Evolutionary conservation across 371 early-diverging fungal species (phyloP), one percentile per base, ranked within the genome.

Genomic region (Mortierella sp.): DNA sequence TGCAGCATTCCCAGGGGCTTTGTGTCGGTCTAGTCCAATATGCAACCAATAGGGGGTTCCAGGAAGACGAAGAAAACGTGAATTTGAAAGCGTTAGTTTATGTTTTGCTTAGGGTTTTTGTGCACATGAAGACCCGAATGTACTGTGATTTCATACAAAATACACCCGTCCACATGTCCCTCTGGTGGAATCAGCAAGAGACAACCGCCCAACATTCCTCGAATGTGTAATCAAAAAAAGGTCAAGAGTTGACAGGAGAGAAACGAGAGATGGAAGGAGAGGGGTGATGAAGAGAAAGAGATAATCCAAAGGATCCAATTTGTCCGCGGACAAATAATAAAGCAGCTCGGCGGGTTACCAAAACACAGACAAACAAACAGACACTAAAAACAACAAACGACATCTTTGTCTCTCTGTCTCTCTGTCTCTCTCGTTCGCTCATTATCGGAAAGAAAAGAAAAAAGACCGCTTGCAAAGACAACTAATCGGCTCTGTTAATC

Each of bases 1-100:
- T 86, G 75, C 10, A 86, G 70, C n/a, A 79, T 75, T 12, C 86
- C 86, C 6, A 82, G 3, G 2, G 86, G 86, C 24, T 82, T 86
- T 14, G 82, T 43, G 46, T 86, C 86, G 72, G 77, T 79, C 86
- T 85, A 81, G 38, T 32, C 32, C 8, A n/a, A 27, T 29, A 27
- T 29, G 29, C 29, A 41, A 46, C 38, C 32, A 27, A 44, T n/a
- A 43, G 44, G 74, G 74, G 4, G 5, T 21, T n/a, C 4, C 14
- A 49, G 44, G 2, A 60, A 65, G 18, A 24, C 8, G 29, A 65
- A 11, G 6, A 16, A 8, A 44, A 11, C 35, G 43, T 27, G 27
- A 29, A 72, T 32, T 8, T 14, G 21, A n/a, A 46, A 48, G 32
- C 21, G 32, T 65, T 43, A 58, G 27, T 71, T n/a, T 43, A 8